phyloP scores from a whole-genome alignment of 352 stramenopile species.

The Plasmopara muralis region DNA sequence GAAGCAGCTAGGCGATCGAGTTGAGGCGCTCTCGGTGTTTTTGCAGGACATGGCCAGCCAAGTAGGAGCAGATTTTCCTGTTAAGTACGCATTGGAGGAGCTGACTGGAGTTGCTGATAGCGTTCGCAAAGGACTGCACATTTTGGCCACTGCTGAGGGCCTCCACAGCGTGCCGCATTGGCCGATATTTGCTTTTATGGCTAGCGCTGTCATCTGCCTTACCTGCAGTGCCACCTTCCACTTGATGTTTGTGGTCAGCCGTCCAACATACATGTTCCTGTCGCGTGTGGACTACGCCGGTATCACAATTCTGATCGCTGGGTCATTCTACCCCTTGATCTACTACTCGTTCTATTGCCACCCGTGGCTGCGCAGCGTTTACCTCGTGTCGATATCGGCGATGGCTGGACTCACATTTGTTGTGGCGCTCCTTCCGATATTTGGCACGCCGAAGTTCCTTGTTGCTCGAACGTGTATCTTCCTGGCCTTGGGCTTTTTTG shows the following conservation, averaged over 20 bases:
- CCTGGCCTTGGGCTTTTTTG: conserved; percentile 75
- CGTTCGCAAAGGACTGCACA: conserved; percentile 71
- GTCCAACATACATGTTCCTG: conserved; percentile 63
- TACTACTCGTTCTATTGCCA: conserved; percentile 89
- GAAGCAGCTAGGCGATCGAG: conserved; percentile 41
- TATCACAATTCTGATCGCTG: conserved; percentile 83
- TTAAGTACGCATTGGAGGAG: conserved; percentile 74
- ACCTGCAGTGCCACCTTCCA: conserved; percentile 80
- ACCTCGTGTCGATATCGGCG: conserved; percentile 58
- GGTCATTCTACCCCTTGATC: conserved; percentile 82
- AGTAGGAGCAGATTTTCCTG: conserved; percentile 62
- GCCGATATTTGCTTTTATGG: conserved; percentile 84
- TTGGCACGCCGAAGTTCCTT: conserved; percentile 67
- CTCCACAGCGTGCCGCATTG: conserved; percentile 73
- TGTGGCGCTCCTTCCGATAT: conserved; percentile 62
- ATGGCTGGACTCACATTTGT: conserved; percentile 66
- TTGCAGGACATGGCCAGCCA: conserved; percentile 63
- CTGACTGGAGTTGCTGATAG: conserved; percentile 66
- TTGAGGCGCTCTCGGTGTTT: conserved; percentile 65
- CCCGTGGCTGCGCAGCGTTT: conserved; percentile 49
- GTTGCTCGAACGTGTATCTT: conserved; percentile 71
- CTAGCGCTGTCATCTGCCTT: conserved; percentile 72
- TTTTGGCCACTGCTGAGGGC: conserved; percentile 52
- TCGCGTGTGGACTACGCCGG: conserved; percentile 79
- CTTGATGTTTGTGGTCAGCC: conserved; percentile 79